Base-by-base conservation (phyloP, 2,329 filamentous ascomycete species). In the Dactylellina drechsleri region DNA sequence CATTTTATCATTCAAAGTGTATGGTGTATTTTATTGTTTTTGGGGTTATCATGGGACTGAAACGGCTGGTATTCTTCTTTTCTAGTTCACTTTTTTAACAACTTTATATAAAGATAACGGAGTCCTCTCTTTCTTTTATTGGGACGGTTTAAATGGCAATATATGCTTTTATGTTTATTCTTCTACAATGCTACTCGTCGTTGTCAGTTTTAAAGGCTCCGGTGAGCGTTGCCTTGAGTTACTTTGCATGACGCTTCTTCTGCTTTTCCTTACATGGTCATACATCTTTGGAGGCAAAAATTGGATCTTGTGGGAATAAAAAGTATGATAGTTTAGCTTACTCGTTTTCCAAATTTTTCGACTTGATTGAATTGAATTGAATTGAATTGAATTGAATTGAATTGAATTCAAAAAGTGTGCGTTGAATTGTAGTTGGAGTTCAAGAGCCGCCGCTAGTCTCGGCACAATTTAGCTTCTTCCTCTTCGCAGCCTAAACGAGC, bases 31-130 rank as follows among this genome's bases (percentile, higher is more conserved):
- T 26, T 52, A 31, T 16, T n/a, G n/a, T n/a, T 59, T 57, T 43
- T 23, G 20, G 10, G 31, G 28, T 18, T n/a, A 20, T 41, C 40
- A n/a, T 47, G 57, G 57, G 57, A 60, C 40, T 20, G 47, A 60
- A 60, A 16, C 41, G 36, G 56, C 23, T 26, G 28, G 28, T 43
- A 53, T 41, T n/a, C 23, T 60, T 45, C 28, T 43, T 5, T 58
- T 26, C 26, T 43, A 45, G 36, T n/a, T 31, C 54, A 18, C 28
- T 26, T 49, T 12, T 47, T n/a, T n/a, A 2, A 47, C 16, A 18
- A 16, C 31, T 47, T 15, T 41, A 64, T 64, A 64, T 36, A 65
- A 54, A 54, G 60, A 65, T 65, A 54, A 65, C 49, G 60, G 60
- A 54, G 60, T 65, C 60, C 18, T 64, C 6, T 26, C 20, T 59